A percentile compares a stretch with the other conserved stretches of the same genome.
phyloP scores from a whole-genome alignment of 345 rosid species.

The Salix suchowensis region DNA sequence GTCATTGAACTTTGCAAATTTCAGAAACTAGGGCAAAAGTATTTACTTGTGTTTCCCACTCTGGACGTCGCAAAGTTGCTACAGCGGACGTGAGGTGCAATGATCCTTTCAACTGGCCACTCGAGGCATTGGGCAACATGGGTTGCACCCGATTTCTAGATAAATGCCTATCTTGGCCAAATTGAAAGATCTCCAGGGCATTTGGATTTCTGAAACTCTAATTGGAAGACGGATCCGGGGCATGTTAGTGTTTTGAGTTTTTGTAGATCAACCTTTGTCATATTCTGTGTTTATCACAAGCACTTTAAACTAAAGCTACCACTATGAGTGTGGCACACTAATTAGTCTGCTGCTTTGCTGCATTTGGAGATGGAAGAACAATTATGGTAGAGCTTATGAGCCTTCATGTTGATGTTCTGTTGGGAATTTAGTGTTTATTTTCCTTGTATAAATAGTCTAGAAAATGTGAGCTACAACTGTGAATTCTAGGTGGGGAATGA shows the following conservation, averaged over 20 bases:
- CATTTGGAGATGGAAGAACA: neutral
- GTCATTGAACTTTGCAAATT: neutral
- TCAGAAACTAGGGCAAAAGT: neutral
- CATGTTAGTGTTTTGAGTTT: neutral
- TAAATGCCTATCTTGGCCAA: neutral
- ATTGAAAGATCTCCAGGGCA: neutral
- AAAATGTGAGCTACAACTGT: neutral
- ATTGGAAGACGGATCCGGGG: neutral
- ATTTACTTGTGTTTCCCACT: neutral
- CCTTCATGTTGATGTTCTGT: neutral
- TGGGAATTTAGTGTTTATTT: neutral
- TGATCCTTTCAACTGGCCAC: neutral
- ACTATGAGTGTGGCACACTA: neutral
- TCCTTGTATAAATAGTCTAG: neutral
- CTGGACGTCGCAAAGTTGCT: neutral
- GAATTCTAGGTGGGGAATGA: neutral
- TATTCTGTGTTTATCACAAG: neutral
- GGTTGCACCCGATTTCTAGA: neutral
- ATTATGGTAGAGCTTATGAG: neutral
- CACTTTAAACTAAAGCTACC: neutral
- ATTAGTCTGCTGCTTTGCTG: neutral
- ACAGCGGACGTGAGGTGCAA: neutral
- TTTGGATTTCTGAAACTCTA: neutral
- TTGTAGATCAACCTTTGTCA: neutral
- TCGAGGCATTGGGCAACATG: neutral